Evolutionary conservation across 306 rosid genomes (phyloP).

Genomic region (Prunus dulcis): DNA sequence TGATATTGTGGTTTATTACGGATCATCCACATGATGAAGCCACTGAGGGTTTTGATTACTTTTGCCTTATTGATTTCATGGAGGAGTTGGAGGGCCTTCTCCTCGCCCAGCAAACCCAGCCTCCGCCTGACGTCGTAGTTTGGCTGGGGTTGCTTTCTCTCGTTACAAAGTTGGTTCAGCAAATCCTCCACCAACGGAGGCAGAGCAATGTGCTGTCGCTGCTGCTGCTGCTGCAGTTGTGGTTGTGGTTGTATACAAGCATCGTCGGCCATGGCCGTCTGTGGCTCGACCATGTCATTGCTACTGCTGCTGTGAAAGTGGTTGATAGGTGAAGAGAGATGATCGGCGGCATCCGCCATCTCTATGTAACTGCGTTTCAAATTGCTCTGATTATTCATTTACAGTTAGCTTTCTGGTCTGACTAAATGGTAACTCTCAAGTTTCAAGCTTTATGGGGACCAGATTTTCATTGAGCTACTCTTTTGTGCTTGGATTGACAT

Average conservation of each 20-base stretch:
- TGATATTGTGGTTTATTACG: too few relatives aligned
- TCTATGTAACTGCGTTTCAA: too few relatives aligned
- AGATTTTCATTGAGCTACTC: too few relatives aligned
- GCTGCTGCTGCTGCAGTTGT: neutral
- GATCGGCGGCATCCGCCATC: too few relatives aligned
- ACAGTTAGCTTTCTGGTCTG: too few relatives aligned
- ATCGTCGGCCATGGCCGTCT: neutral
- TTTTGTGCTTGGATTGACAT: too few relatives aligned
- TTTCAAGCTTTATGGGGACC: too few relatives aligned
- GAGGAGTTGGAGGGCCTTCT: slow-evolving; percentile 25
- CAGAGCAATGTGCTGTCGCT: slow-evolving; percentile 16
- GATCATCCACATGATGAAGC: slow-evolving; percentile 20
- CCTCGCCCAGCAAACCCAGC: slow-evolving; percentile 26
- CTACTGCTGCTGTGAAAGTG: neutral
- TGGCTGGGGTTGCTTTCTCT: slow-evolving; percentile 12
- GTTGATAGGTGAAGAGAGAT: neutral
- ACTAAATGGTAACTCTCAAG: too few relatives aligned
- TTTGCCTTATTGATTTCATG: neutral
- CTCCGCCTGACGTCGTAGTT: neutral
- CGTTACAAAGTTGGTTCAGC: slow-evolving; percentile 11
- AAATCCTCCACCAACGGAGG: slow-evolving; percentile 24
- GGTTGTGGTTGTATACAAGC: neutral
- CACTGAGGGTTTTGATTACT: slow-evolving; percentile 10
- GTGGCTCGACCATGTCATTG: neutral
- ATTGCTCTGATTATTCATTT: too few relatives aligned